phyloP scores from a whole-genome alignment of 2,329 filamentous ascomycete species.

The Trichoderma sp. region DNA sequence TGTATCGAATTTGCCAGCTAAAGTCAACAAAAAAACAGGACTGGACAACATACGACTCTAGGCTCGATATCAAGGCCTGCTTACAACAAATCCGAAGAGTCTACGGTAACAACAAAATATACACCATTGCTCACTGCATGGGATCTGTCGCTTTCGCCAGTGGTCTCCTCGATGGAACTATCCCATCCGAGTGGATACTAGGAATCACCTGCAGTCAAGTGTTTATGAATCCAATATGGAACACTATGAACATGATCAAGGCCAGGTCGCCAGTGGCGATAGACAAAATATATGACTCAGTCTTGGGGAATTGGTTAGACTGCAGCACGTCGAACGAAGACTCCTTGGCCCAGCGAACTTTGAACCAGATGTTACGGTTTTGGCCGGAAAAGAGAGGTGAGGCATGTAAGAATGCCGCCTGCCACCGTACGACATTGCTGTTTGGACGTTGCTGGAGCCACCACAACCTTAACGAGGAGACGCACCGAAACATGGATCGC shows the following conservation, averaged over 20 bases:
- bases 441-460: conserved; percentile 65
- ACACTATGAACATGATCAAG: conserved; percentile 55
- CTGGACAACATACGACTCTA: conserved; percentile 60
- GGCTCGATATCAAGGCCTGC: conserved; percentile 57
- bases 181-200: conserved; percentile 55
- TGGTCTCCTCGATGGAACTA: conserved; percentile 61
- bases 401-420: conserved; percentile 60
- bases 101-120: conserved; percentile 43
- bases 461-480: conserved; percentile 62
- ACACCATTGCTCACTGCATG: conserved; percentile 62
- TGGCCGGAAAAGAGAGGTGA: conserved; percentile 55
- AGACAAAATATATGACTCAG: conserved; percentile 47
- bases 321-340: conserved; percentile 47
- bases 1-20: conserved; percentile 57
- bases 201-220: conserved; percentile 61
- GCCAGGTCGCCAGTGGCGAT: conserved; percentile 48
- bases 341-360: conserved; percentile 45
- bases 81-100: conserved; percentile 50
- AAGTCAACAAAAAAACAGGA: conserved; percentile 47
- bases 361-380: conserved; percentile 58
- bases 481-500: conserved; percentile 59
- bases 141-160: conserved; percentile 57
- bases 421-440: conserved; percentile 58
- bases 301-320: conserved; percentile 55
- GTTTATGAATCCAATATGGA: conserved; percentile 63